Percentiles rank a stretch among this genome's conserved stretches.
Conservation (phyloP, 345 rosid species). For the Citrus sp. region DNA sequence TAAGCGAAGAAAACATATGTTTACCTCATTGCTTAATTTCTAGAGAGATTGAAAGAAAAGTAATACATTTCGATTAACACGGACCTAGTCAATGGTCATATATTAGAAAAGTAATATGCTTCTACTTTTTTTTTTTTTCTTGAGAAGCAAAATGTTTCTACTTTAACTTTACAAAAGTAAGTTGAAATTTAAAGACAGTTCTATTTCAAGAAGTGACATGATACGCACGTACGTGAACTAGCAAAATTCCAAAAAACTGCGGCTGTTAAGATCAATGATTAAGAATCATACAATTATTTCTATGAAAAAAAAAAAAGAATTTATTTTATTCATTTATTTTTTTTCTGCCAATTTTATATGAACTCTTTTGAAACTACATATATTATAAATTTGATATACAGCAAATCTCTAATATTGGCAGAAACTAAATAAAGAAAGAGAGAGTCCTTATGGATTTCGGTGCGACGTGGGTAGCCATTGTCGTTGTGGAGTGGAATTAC, state of each 20-base stretch:
- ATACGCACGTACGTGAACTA: neutral
- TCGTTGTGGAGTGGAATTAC: slow-evolving; percentile 24
- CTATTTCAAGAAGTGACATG: neutral
- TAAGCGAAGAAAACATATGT: neutral
- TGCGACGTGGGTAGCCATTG: slow-evolving; percentile 3
- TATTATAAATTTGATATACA: neutral
- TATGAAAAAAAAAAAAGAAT: no score
- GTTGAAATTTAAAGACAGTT: neutral
- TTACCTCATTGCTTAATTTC: neutral
- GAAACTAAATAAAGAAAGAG: neutral
- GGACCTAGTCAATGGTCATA: neutral
- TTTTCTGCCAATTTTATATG: neutral
- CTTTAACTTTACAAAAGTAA: slow-evolving; percentile 2
- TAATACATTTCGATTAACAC: neutral
- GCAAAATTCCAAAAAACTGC: neutral
- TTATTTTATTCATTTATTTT: neutral
- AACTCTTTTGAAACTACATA: neutral
- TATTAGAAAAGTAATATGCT: neutral
- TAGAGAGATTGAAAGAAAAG: neutral
- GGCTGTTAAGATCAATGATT: neutral
- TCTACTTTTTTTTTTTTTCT: neutral
- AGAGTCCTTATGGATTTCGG: neutral
- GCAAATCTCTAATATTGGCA: neutral
- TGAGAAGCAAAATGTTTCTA: neutral
- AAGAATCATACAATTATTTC: neutral